phyloP scores from a whole-genome alignment of 2,329 filamentous ascomycete genomes.

The Talaromyces amestolkiae region DNA sequence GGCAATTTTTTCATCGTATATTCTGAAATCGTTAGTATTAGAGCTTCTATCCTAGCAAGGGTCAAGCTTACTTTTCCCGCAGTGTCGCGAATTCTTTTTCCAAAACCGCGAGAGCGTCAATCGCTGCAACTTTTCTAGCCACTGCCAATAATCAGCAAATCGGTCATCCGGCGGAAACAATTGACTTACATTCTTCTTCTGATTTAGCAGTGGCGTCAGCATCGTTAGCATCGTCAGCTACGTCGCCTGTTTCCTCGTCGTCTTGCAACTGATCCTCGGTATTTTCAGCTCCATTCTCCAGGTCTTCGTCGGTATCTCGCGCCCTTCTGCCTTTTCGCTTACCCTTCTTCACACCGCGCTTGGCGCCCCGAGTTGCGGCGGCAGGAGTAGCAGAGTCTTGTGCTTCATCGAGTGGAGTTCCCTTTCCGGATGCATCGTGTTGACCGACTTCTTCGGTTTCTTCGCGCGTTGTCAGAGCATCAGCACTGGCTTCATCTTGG shows the following conservation, averaged over 20 bases:
- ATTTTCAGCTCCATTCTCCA: slow-evolving; percentile 38
- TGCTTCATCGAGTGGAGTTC: slow-evolving; percentile 32
- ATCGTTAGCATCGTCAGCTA: slow-evolving; percentile 46
- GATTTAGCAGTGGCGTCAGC: slow-evolving; percentile 46
- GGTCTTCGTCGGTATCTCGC: slow-evolving; percentile 40
- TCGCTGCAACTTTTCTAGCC: slow-evolving; percentile 73
- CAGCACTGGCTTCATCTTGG: slow-evolving; percentile 37
- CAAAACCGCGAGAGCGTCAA: slow-evolving; percentile 74
- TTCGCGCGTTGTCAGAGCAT: slow-evolving; percentile 34
- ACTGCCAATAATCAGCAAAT: slow-evolving; percentile 51
- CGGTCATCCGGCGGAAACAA: neutral
- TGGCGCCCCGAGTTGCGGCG: slow-evolving; percentile 35
- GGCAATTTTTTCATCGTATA: slow-evolving; percentile 84
- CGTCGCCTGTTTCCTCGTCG: slow-evolving; percentile 50
- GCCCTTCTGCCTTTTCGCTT: slow-evolving; percentile 46
- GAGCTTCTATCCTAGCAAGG: neutral
- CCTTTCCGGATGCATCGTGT: slow-evolving; percentile 28
- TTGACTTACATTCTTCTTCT: slow-evolving; percentile 52
- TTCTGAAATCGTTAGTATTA: slow-evolving; percentile 48
- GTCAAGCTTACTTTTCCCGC: slow-evolving; percentile 57
- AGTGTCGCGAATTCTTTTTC: slow-evolving; percentile 87
- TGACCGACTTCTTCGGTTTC: slow-evolving; percentile 35
- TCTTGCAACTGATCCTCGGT: slow-evolving; percentile 50
- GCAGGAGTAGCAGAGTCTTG: slow-evolving; percentile 32
- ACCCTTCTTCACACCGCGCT: slow-evolving; percentile 44